Percentiles rank a stretch among this genome's conserved stretches.
Evolutionary conservation across 495 filamentous ascomycete species (phyloP).

Genomic region (Emericellopsis terricola): DNA sequence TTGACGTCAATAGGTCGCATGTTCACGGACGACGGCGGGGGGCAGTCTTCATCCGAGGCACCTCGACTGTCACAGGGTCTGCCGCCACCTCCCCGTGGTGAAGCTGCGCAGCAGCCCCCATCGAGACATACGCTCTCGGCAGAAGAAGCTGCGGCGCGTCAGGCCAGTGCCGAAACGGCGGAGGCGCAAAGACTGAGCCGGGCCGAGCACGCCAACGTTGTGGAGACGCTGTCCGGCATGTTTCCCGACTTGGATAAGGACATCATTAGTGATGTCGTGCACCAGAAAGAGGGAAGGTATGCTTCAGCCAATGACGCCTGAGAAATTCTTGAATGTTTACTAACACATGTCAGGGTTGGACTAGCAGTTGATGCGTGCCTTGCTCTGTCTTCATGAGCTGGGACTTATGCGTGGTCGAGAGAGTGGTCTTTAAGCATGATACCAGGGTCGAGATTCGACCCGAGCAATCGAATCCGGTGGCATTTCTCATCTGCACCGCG

Average conservation of each 20-base stretch:
- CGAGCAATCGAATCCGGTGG: no score
- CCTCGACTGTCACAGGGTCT: conserved; percentile 22
- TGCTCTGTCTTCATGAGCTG: conserved; percentile 49
- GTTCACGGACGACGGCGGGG: conserved; percentile 61
- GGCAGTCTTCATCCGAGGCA: conserved; percentile 10
- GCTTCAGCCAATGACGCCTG: conserved; percentile 16
- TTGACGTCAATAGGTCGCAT: conserved; percentile 93
- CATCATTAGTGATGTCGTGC: conserved; percentile 84
- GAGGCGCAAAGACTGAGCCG: conserved; percentile 73
- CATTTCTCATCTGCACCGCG: no score
- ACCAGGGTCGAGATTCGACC: no score
- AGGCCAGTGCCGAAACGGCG: conserved; percentile 82
- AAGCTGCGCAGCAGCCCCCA: conserved; percentile 17
- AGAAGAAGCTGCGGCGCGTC: conserved; percentile 82
- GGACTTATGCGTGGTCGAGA: no score
- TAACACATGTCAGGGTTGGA: conserved; percentile 44
- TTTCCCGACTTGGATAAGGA: conserved; percentile 84
- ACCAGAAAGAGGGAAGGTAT: conserved; percentile 79
- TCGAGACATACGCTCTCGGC: conserved; percentile 35
- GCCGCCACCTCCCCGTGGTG: conserved; percentile 34
- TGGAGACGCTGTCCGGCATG: conserved; percentile 84
- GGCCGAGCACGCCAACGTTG: conserved; percentile 74
- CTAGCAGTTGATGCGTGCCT: conserved; percentile 84
- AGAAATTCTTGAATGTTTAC: conserved; percentile 2
- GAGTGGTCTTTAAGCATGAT: no score